Conservation (phyloP, 208 protist genomes). For the Leishmania tropica region DNA sequence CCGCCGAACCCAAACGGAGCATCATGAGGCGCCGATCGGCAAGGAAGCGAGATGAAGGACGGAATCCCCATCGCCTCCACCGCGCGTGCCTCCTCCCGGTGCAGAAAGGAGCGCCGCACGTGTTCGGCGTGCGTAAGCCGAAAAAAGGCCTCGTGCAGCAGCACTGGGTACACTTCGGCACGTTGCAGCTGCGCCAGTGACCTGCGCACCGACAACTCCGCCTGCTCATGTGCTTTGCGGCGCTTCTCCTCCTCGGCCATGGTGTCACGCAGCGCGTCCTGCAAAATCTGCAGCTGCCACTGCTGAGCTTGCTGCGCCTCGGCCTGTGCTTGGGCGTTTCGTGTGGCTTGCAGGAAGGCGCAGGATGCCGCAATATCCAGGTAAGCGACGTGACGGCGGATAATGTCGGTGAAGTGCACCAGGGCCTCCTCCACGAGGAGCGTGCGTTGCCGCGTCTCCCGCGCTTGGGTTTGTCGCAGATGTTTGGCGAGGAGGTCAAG, state of each 20-base stretch:
- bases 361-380: constrained; percentile 15
- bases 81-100: constrained; percentile 41
- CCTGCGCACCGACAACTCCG: constrained; percentile 24
- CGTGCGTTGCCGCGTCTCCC: constrained; percentile 29
- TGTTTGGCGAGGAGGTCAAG: constrained; percentile 15
- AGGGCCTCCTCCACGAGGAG: constrained; percentile 22
- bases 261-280: constrained; percentile 18
- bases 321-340: background rate
- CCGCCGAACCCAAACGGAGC: background rate
- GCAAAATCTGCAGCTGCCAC: constrained; percentile 32
- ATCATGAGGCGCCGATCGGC: background rate
- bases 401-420: constrained; percentile 10
- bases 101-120: constrained; percentile 38
- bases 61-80: constrained; percentile 40
- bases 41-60: constrained; percentile 25
- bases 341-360: background rate
- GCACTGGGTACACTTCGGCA: constrained; percentile 25
- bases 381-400: constrained; percentile 8
- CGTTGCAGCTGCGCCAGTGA: constrained; percentile 26
- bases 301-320: constrained; percentile 6
- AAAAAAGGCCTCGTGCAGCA: constrained; percentile 21
- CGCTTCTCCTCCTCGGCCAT: constrained; percentile 13
- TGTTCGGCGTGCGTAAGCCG: constrained; percentile 37
- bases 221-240: constrained; percentile 14
- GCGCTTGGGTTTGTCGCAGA: constrained; percentile 23